Conservation (phyloP, 176 grass and related monocot genomes). For the Oropetium thomaeum region DNA sequence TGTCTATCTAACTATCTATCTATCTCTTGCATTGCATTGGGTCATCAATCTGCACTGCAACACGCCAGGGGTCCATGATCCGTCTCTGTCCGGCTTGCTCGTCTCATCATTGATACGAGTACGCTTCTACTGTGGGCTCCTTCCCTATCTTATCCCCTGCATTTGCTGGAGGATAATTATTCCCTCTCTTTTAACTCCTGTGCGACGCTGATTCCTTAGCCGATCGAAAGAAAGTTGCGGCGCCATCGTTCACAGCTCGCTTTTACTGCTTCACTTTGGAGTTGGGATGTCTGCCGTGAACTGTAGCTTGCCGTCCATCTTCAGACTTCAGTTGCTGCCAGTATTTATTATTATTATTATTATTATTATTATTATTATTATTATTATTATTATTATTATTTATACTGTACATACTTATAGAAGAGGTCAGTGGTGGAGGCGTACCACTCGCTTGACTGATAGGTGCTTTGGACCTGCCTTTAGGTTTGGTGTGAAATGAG, state of each 20-base stretch:
- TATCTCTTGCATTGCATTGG: too few species aligned
- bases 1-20: not conserved
- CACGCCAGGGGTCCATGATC: too few species aligned
- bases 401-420: too few species aligned
- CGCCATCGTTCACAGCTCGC: not conserved
- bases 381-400: too few species aligned
- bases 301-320: not conserved
- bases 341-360: too few species aligned
- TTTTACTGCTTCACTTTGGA: not conserved
- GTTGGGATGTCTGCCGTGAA: not conserved
- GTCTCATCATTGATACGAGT: too few species aligned
- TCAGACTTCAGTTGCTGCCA: not conserved
- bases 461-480: too few species aligned
- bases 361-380: too few species aligned
- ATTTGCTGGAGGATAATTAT: not conserved
- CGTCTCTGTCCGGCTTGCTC: not conserved
- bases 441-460: too few species aligned
- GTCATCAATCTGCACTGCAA: too few species aligned
- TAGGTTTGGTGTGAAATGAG: not conserved
- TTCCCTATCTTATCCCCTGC: too few species aligned
- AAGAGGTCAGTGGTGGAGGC: too few species aligned
- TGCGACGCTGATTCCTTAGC: not conserved
- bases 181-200: not conserved
- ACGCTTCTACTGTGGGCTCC: not conserved
- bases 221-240: constrained; percentile 9